phyloP scores from a whole-genome alignment of 345 rosid species.

The Durio zibethinus region DNA sequence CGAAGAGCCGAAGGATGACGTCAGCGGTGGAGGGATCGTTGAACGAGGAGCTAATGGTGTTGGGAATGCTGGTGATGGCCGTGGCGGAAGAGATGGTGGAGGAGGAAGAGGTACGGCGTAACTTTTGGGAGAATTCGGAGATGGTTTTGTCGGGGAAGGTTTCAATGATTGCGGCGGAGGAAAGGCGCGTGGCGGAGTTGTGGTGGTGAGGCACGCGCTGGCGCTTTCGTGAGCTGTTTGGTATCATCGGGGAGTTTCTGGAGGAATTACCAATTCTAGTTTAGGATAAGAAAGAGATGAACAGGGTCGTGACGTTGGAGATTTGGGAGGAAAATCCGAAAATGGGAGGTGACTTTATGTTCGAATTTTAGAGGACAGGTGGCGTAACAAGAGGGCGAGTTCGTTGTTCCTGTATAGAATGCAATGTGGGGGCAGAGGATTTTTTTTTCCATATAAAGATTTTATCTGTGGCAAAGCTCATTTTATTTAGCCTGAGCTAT shows the following conservation, averaged over 20 bases:
- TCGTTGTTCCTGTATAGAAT: too few relatives aligned
- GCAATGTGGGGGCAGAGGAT: too few relatives aligned
- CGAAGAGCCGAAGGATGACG: conserved; percentile 40
- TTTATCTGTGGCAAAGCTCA: too few relatives aligned
- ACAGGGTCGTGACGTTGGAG: background rate
- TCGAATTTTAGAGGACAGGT: background rate
- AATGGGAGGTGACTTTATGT: too few relatives aligned
- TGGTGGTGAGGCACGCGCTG: conserved; percentile 32
- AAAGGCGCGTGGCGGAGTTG: conserved; percentile 24
- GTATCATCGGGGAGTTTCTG: conserved; percentile 20
- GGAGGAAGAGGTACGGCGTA: conserved; percentile 36
- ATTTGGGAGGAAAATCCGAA: too few relatives aligned
- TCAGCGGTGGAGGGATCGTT: conserved; percentile 49
- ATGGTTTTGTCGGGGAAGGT: conserved; percentile 21
- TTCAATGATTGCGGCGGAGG: conserved; percentile 21
- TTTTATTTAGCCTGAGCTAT: too few relatives aligned
- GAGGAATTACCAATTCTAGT: background rate
- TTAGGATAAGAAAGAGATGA: conserved; percentile 8
- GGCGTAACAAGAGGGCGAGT: background rate
- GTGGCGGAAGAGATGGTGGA: conserved; percentile 4
- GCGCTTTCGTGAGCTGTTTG: conserved; percentile 35
- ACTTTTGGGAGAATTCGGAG: conserved; percentile 29
- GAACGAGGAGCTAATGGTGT: conserved; percentile 21
- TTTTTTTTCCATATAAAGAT: too few relatives aligned
- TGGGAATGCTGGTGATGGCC: background rate